Base-by-base conservation (phyloP, 2,329 filamentous ascomycete genomes). In the Zymoseptoria ardabiliae region DNA sequence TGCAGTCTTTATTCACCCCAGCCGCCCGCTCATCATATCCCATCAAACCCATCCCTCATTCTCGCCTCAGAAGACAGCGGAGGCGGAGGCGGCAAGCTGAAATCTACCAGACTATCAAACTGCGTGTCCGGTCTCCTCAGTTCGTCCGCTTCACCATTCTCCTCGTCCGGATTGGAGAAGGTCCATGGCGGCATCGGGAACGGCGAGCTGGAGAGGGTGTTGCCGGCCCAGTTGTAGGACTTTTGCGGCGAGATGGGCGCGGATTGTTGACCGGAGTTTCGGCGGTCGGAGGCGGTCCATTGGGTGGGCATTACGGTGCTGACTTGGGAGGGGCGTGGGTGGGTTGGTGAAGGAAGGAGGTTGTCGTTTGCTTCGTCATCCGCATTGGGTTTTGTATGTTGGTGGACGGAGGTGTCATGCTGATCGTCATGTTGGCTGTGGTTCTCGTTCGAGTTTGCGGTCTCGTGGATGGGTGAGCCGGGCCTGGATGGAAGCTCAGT, bases 151-250 rank as follows among this genome's bases (percentile, higher is more conserved):
- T 45, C 35, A 5, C 17, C 17, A 4, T 5, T 17, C 35, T 17
- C 3, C 4, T 45, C 35, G n/a, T 45, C 35, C 3, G 35, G 35
- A 45, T 45, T 45, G 35, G 35, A 45, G 35, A 45, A 45, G 13
- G 35, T 48, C 20, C 35, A 56, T 22, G 59, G 55, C 8, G 61
- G 61, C 25, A 61, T 22, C 1, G 61, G 59, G 19, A 64, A 58
- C 9, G 62, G 62, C 30, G 62, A 64, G 60, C 60, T 62, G 4
- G 62, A 58, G 4, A 62, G 22, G 13, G 57, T 59, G 13, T 61
- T 54, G 11, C 35, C 35, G 9, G 49, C 53, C 21, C 28, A 52
- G 13, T 8, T 54, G 20, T n/a, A 23, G 20, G 49, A 41, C 28
- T 35, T 54, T 23, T 49, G 23, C 21, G 51, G 55, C 8, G 51